Percentiles rank a stretch among this genome's conserved stretches.
Conservation (phyloP, 177 flowering plant species). For the Vitis hybrid region DNA sequence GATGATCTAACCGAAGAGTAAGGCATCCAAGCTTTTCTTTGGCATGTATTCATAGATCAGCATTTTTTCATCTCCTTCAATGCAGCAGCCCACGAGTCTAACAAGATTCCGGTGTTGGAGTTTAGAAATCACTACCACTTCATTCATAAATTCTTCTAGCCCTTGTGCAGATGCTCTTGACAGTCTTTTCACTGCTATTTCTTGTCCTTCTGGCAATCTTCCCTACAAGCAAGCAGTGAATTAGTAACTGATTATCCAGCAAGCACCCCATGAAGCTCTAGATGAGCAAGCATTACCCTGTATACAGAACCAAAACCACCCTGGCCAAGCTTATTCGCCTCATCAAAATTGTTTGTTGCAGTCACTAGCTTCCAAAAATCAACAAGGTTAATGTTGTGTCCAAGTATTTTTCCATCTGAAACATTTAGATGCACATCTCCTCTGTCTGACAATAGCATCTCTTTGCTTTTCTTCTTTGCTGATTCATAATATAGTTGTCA, state of each 20-base stretch:
- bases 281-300: conserved; percentile 11
- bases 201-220: background rate
- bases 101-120: conserved; percentile 12
- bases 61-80: conserved; percentile 8
- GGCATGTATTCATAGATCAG: conserved; percentile 9
- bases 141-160: conserved; percentile 6
- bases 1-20: conserved; percentile 6
- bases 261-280: background rate
- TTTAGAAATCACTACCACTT: background rate
- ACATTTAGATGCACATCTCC: background rate
- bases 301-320: conserved; percentile 28
- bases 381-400: conserved; percentile 10
- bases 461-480: conserved; percentile 13
- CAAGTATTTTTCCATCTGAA: background rate
- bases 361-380: conserved; percentile 18
- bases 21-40: conserved; percentile 5
- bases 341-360: conserved; percentile 28
- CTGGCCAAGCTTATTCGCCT: conserved; percentile 31
- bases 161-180: conserved; percentile 4
- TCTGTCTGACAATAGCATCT: conserved; percentile 3
- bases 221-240: conserved; percentile 1
- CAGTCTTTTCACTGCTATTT: conserved; percentile 6
- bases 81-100: conserved; percentile 2
- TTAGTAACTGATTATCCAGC: background rate
- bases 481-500: background rate